phyloP scores from a whole-genome alignment of 345 rosid genomes.

The Citrus unshiu region DNA sequence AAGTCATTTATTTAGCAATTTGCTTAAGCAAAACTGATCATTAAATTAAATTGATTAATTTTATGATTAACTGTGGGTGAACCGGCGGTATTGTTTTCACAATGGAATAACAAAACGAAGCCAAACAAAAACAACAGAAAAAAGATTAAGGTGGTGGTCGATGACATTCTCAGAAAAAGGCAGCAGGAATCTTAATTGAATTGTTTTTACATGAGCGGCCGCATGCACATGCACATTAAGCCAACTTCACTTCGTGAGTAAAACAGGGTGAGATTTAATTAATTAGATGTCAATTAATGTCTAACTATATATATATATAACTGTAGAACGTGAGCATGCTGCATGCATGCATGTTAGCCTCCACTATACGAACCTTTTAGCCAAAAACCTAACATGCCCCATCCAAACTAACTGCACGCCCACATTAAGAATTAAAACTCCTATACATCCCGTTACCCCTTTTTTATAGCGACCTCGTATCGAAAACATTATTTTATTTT shows the following conservation, averaged over 20 bases:
- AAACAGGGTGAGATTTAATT: not conserved
- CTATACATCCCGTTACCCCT: not conserved
- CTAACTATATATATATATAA: not conserved
- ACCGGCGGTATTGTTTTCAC: not conserved
- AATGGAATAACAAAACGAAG: not conserved
- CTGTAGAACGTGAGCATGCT: conserved; percentile 5
- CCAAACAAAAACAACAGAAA: not conserved
- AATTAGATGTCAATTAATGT: not conserved
- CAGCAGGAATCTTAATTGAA: not conserved
- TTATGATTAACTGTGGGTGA: not conserved
- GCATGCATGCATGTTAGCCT: conserved; percentile 49
- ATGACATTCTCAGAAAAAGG: not conserved
- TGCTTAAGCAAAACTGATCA: not conserved
- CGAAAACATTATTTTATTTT: too few species aligned
- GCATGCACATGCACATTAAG: conserved; percentile 15
- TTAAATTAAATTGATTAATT: not conserved
- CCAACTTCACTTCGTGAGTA: not conserved
- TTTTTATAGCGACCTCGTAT: too few species aligned
- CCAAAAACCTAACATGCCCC: conserved; percentile 1
- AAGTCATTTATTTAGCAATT: too few species aligned
- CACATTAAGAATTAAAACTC: conserved; percentile 5
- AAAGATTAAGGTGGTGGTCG: not conserved
- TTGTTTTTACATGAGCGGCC: not conserved
- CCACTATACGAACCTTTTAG: conserved; percentile 28
- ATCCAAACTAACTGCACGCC: conserved; percentile 31